Conservation (phyloP, 2,329 filamentous ascomycete genomes). For the Furcasterigmium sp. region DNA sequence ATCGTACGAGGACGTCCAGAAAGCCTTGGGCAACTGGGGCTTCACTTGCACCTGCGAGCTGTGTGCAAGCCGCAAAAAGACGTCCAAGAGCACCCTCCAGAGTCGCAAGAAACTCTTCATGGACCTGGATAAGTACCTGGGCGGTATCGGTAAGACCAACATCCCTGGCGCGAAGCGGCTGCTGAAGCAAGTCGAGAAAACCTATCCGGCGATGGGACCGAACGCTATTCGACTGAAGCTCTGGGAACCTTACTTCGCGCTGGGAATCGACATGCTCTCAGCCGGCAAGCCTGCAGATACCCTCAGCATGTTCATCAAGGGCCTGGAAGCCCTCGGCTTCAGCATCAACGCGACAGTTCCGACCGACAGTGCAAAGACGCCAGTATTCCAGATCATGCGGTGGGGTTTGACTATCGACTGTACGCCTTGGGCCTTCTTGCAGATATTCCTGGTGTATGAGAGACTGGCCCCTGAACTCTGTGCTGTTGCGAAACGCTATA, state of each 20-base stretch:
- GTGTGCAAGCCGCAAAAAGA: slow-evolving; percentile 23
- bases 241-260: slow-evolving; percentile 12
- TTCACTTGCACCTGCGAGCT: slow-evolving; percentile 36
- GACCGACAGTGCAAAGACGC: neutral
- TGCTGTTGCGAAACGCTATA: slow-evolving; percentile 12
- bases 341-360: slow-evolving; percentile 11
- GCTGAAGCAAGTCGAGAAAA: slow-evolving; percentile 9
- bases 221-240: slow-evolving; percentile 12
- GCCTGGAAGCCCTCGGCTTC: slow-evolving; percentile 20
- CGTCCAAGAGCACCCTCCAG: slow-evolving; percentile 6
- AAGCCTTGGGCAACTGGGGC: slow-evolving; percentile 27
- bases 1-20: slow-evolving; percentile 22
- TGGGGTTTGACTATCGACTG: slow-evolving; percentile 15
- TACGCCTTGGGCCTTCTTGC: slow-evolving; percentile 9
- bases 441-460: slow-evolving; percentile 12
- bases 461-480: slow-evolving; percentile 16
- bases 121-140: neutral
- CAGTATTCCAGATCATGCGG: slow-evolving; percentile 11
- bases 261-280: slow-evolving; percentile 7
- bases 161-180: no score
- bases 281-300: slow-evolving; percentile 5
- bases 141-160: neutral
- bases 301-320: slow-evolving; percentile 14
- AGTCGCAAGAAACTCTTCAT: neutral
- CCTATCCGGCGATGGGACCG: slow-evolving; percentile 10